A percentile compares a stretch with the other conserved stretches of the same genome.
phyloP scores from a whole-genome alignment of 768 basidiomycete species.

The Mycena filopes region DNA sequence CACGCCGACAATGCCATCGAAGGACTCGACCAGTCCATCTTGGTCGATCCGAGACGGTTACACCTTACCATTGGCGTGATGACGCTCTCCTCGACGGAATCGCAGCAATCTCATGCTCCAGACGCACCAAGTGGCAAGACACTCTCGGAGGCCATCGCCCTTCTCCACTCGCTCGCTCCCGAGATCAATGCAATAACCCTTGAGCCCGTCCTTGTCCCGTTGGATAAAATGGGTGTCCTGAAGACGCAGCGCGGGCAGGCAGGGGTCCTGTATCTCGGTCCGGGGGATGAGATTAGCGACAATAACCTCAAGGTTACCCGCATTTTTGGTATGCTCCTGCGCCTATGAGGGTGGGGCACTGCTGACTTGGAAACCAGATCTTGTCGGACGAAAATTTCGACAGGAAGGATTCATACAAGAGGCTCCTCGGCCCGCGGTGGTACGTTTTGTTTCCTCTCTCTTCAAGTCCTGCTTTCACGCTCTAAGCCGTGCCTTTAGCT shows the following conservation, averaged over 20 bases:
- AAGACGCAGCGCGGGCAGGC: conserved; percentile 51
- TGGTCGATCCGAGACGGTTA: conserved; percentile 67
- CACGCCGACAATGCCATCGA: conserved; percentile 42
- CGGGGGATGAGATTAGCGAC: conserved; percentile 46
- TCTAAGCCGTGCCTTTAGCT: conserved; percentile 41
- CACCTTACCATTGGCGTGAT: conserved; percentile 84
- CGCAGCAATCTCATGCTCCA: not conserved
- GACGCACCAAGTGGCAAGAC: conserved; percentile 37
- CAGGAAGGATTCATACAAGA: conserved; percentile 31
- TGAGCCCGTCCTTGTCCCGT: conserved; percentile 32
- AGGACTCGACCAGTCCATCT: conserved; percentile 70
- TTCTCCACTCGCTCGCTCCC: conserved; percentile 55
- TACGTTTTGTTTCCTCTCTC: conserved; percentile 38
- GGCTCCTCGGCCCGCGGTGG: conserved; percentile 59
- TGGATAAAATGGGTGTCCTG: conserved; percentile 63
- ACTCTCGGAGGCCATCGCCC: conserved; percentile 51
- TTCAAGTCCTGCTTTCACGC: not conserved
- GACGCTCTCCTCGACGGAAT: conserved; percentile 51
- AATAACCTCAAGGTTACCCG: conserved; percentile 27
- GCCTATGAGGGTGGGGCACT: too few relatives aligned
- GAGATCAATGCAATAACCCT: conserved; percentile 54
- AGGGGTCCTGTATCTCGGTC: conserved; percentile 68
- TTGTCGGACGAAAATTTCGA: conserved; percentile 26
- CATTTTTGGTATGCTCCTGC: conserved; percentile 23
- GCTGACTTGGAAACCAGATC: too few relatives aligned